A percentile compares a stretch with the other conserved stretches of the same genome.
These are phyloP conservation scores for Komagataella kurtzmanii DNA, from an alignment of 805 yeast genomes.

Conservation along the genomic window DNA sequence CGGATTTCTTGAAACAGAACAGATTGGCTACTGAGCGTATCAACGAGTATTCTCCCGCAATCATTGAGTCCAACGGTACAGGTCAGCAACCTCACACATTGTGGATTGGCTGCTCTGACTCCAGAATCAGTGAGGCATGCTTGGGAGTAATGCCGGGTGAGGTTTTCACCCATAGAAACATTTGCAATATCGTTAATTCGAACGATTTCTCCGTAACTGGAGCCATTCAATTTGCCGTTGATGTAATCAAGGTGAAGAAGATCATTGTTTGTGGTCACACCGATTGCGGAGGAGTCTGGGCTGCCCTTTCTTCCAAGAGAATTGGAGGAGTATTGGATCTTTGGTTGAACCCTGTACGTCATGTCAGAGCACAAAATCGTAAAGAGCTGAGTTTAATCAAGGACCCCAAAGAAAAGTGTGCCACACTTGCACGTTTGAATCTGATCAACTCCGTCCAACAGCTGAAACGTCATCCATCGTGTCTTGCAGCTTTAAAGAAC, in stretches of 20 bases:
- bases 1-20: slow-evolving; percentile 36
- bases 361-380: slow-evolving; percentile 49
- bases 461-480: slow-evolving; percentile 52
- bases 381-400: slow-evolving; percentile 32
- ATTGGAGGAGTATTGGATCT: slow-evolving; percentile 60
- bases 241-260: slow-evolving; percentile 67
- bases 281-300: slow-evolving; percentile 89
- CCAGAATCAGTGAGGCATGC: slow-evolving; percentile 72
- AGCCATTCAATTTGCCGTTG: slow-evolving; percentile 79
- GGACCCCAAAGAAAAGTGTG: slow-evolving; percentile 41
- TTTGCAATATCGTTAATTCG: slow-evolving; percentile 65
- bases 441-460: slow-evolving; percentile 61
- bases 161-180: slow-evolving; percentile 76
- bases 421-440: slow-evolving; percentile 61
- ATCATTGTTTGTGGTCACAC: slow-evolving; percentile 88
- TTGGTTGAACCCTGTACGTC: slow-evolving; percentile 59
- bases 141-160: slow-evolving; percentile 81
- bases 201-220: slow-evolving; percentile 66
- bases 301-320: slow-evolving; percentile 51
- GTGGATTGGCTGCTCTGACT: slow-evolving; percentile 92
- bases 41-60: slow-evolving; percentile 35
- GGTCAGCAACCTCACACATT: slow-evolving; percentile 91
- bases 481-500: slow-evolving; percentile 45
- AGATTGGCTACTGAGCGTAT: slow-evolving; percentile 30
- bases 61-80: slow-evolving; percentile 51